These are phyloP conservation scores for Phyllosticta paracitricarpa DNA, from an alignment of 2,329 filamentous ascomycete species.

Conservation along the genomic window DNA sequence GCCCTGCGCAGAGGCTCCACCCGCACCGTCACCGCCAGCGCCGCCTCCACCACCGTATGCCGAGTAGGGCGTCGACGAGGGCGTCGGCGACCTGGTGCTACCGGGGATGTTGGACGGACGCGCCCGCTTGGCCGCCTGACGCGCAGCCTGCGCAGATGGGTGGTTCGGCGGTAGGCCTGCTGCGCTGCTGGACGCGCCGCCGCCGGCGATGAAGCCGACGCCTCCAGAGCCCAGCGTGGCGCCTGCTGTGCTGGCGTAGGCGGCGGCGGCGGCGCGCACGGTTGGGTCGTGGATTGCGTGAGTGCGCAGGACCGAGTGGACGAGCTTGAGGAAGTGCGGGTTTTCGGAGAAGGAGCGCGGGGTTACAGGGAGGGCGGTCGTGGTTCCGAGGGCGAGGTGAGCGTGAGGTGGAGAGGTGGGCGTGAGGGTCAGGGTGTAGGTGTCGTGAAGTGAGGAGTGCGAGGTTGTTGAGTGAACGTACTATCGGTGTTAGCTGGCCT, in stretches of 20 bases:
- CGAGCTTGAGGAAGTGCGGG: conserved; percentile 36
- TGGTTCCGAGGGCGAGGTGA: conserved; percentile 46
- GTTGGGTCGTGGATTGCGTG: conserved; percentile 47
- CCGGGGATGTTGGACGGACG: conserved; percentile 11
- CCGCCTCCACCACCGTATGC: conserved; percentile 33
- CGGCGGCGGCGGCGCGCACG: conserved; percentile 48
- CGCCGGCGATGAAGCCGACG: conserved; percentile 29
- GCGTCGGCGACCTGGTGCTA: conserved; percentile 12
- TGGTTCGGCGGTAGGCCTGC: conserved; percentile 3
- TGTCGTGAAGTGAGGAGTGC: conserved; percentile 30
- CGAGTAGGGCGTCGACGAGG: neutral
- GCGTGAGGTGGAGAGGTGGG: conserved; percentile 43
- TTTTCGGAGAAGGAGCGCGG: neutral
- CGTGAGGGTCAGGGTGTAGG: conserved; percentile 46
- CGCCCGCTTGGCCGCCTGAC: conserved; percentile 13
- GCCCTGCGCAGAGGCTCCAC: conserved; percentile 48
- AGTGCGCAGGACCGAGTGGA: conserved; percentile 46
- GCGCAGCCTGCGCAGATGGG: neutral
- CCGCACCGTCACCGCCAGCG: conserved; percentile 44
- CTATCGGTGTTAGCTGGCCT: neutral
- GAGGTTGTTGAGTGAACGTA: conserved; percentile 29
- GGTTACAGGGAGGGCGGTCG: conserved; percentile 17
- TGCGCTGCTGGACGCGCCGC: conserved; percentile 5
- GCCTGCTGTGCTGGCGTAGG: conserved; percentile 50
- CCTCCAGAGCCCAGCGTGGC: conserved; percentile 43